Base-by-base conservation (phyloP, 2,329 filamentous ascomycete species). In the Ophiocordyceps robertsii region DNA sequence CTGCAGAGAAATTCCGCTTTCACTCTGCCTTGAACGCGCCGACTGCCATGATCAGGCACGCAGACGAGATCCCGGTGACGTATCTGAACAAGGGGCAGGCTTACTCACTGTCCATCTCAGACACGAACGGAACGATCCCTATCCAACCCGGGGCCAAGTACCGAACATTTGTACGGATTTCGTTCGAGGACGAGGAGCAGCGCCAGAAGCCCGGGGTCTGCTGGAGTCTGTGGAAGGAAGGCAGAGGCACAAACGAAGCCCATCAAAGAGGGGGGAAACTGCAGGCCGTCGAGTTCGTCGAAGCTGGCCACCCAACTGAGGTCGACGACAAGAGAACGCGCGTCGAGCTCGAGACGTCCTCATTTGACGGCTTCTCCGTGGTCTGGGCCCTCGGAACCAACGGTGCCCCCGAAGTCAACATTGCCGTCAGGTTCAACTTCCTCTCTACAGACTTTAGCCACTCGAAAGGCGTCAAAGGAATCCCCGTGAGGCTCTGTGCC, bases 381-480 rank as follows among this genome's bases (percentile, higher is more conserved):
- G 76, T 81, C 6, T 96, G 90, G 90, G 84, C 81, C 0, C 82
- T 87, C 0, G 82, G 79, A 5, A 62, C 74, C 36, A 81, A 80
- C 39, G 79, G 80, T 0, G 63, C 68, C 0, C 68, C 82, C 4
- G 88, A 95, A 53, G 92, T 88, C 59, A 84, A 80, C 39, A 78
- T 98, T 43, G 84, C 88, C 9, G 86, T 96, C 12, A 84, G 92
- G 38, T 98, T 96, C 71, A 98, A 98, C 65, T 98, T 98, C 57
- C 70, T 98, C 0, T 98, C 92, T 1, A 98, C 92, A 9, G 92
- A 98, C 58, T 98, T 96, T 59, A 96, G 90, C 60, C 92, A 96
- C 57, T 96, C 92, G 10, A 98, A 98, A 58, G 92, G 92, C 38
- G 92, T 98, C 39, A 98, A 96, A 63, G 92, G 92, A 31, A 95